Evolutionary conservation across 441 rosid genomes (phyloP).

Genomic region (Pelargonium australe): DNA sequence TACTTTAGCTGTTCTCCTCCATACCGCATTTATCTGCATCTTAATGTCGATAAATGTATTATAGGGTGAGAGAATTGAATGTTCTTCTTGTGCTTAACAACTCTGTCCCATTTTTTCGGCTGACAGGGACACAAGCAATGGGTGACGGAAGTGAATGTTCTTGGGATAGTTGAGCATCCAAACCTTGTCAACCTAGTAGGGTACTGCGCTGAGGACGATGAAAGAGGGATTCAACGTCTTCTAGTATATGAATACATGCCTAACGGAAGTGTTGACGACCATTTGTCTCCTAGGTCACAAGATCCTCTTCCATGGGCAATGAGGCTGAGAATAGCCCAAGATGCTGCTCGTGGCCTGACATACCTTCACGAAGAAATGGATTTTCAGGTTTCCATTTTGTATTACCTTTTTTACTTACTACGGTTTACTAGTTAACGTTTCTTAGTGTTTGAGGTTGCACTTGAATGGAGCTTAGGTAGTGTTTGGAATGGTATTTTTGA

Average conservation of each 20-base stretch:
- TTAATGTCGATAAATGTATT: not conserved
- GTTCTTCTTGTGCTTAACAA: not conserved
- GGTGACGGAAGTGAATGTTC: conserved; percentile 73
- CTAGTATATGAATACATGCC: conserved; percentile 60
- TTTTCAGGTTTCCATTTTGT: conserved; percentile 53
- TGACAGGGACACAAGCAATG: conserved; percentile 69
- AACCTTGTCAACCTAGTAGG: conserved; percentile 65
- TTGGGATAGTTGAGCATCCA: conserved; percentile 58
- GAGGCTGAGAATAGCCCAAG: conserved; percentile 82
- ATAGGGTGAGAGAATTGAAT: not conserved
- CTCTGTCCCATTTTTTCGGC: not conserved
- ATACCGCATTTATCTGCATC: not conserved
- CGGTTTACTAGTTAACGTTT: too few species aligned
- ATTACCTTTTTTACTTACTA: too few species aligned
- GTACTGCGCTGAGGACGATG: conserved; percentile 74
- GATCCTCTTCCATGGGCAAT: conserved; percentile 65
- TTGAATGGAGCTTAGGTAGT: not conserved
- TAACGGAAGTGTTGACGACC: conserved; percentile 51
- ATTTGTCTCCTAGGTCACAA: conserved; percentile 39
- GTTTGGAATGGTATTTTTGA: too few species aligned
- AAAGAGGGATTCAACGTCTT: conserved; percentile 80
- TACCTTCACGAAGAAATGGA: conserved; percentile 87
- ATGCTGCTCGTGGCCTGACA: conserved; percentile 81
- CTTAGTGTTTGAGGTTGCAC: not conserved
- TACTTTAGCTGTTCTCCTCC: not conserved